Percentiles rank a stretch among this genome's conserved stretches.
Evolutionary conservation across 257 asterid genomes (phyloP).

Genomic region (Jacaranda copaia): DNA sequence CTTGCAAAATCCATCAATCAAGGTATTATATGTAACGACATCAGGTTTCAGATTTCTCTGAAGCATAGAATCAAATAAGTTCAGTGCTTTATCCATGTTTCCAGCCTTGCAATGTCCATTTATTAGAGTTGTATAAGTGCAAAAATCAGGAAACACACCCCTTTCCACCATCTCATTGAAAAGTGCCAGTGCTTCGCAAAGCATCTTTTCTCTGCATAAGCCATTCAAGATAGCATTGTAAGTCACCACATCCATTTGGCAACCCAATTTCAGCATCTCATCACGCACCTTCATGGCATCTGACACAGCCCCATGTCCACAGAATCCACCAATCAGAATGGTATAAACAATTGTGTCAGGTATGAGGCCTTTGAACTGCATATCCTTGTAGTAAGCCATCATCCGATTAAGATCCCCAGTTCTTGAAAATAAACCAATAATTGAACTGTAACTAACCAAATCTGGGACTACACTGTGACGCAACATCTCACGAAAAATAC

Average conservation of each 20-base stretch:
- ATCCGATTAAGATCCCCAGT: slow-evolving; percentile 58
- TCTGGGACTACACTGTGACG: slow-evolving; percentile 51
- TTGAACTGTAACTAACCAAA: slow-evolving; percentile 70
- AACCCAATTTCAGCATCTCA: slow-evolving; percentile 67
- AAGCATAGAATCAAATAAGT: slow-evolving; percentile 59
- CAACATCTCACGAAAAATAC: slow-evolving; percentile 57
- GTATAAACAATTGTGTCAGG: slow-evolving; percentile 78
- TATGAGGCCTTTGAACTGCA: slow-evolving; percentile 55
- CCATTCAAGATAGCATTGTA: slow-evolving; percentile 74
- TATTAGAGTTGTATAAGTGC: slow-evolving; percentile 70
- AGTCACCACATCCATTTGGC: slow-evolving; percentile 73
- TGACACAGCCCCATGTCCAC: slow-evolving; percentile 57
- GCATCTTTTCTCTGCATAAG: slow-evolving; percentile 66
- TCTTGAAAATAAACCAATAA: slow-evolving; percentile 67
- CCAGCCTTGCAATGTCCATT: slow-evolving; percentile 72
- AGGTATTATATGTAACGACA: slow-evolving; percentile 64
- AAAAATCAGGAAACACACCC: slow-evolving; percentile 71
- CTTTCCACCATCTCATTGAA: slow-evolving; percentile 81
- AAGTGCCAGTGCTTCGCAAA: slow-evolving; percentile 61
- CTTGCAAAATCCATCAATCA: slow-evolving; percentile 78
- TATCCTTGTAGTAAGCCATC: slow-evolving; percentile 50
- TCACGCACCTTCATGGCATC: slow-evolving; percentile 73
- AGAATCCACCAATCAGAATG: slow-evolving; percentile 71
- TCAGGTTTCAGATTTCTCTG: slow-evolving; percentile 66
- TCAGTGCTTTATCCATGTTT: slow-evolving; percentile 55